Base-by-base conservation (phyloP, 2,329 filamentous ascomycete species). In the Pezizomycotina sp. region DNA sequence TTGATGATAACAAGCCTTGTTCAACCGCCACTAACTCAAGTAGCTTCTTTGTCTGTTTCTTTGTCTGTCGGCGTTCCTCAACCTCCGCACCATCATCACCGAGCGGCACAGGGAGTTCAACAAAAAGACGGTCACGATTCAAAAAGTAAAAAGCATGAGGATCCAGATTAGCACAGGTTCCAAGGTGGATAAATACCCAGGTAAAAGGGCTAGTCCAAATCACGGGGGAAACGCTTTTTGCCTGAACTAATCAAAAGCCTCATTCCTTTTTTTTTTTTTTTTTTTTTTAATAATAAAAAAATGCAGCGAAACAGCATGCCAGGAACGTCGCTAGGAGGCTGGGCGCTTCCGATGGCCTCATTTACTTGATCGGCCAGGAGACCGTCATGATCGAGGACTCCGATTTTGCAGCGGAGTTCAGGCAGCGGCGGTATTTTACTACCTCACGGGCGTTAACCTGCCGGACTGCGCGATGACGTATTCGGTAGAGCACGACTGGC, bases 381-480 rank as follows among this genome's bases (percentile, higher is more conserved):
- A 62, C 61, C 4, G 53, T 59, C 27, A 59, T 62, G 34, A 62
- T 63, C 45, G 65, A 69, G 40, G 70, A 75, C 48, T 71, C 68
- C 18, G 71, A 75, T 43, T 64, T 69, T 58, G 56, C 59, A 37
- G 59, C 59, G 13, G 58, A 61, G 4, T 74, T 73, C 48, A 62
- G 69, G 9, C 70, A 74, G 50, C 60, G 62, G 45, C 63, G 70
- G 14, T 73, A 72, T 50, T 74, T 49, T 71, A 68, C 54, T 73
- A 74, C 46, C 51, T 74, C 27, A 66, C 61, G 37, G 69, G 69
- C 37, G 46, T 43, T 7, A 58, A 69, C 34, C 62, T 68, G 40
- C 55, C 67, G 2, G 63, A 68, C 46, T 71, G 66, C 48, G 58
- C 62, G 38, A 48, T 73, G 25, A 68, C 64, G 2, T 74, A 74